Conservation (phyloP, 805 yeast species). For the Ogataea neopini region DNA sequence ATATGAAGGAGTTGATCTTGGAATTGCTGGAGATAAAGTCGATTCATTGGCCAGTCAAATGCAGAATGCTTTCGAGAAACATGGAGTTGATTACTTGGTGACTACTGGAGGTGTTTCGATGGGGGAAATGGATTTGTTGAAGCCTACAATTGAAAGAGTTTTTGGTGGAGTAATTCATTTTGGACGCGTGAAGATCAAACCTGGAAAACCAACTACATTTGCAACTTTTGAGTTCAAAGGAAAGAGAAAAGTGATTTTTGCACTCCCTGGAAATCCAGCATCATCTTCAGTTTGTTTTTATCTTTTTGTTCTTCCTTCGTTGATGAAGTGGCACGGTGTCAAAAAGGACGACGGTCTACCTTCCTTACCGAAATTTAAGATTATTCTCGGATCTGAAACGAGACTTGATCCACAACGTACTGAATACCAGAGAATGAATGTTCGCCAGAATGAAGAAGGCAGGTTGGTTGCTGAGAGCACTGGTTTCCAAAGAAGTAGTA, state of each 20-base stretch:
- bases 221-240: constrained; percentile 42
- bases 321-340: constrained; percentile 40
- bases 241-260: constrained; percentile 41
- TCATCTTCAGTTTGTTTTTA: constrained; percentile 50
- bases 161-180: constrained; percentile 49
- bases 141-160: constrained; percentile 46
- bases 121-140: constrained; percentile 56
- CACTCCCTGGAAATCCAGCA: constrained; percentile 59
- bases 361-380: constrained; percentile 37
- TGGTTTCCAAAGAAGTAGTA: constrained; percentile 53
- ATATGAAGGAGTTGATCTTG: constrained; percentile 45
- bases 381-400: constrained; percentile 33
- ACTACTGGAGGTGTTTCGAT: constrained; percentile 62
- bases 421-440: constrained; percentile 49
- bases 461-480: constrained; percentile 43
- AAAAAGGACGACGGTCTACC: constrained; percentile 23
- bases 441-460: constrained; percentile 28
- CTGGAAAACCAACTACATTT: constrained; percentile 60
- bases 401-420: constrained; percentile 48
- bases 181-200: constrained; percentile 60
- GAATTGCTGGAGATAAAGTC: constrained; percentile 48
- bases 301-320: constrained; percentile 48
- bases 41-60: constrained; percentile 30
- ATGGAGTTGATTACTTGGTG: constrained; percentile 42
- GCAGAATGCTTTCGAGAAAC: constrained; percentile 26